A percentile compares a stretch with the other conserved stretches of the same genome.
phyloP scores from a whole-genome alignment of 805 yeast genomes.

The Groenewaldozyma tartarivorans region DNA sequence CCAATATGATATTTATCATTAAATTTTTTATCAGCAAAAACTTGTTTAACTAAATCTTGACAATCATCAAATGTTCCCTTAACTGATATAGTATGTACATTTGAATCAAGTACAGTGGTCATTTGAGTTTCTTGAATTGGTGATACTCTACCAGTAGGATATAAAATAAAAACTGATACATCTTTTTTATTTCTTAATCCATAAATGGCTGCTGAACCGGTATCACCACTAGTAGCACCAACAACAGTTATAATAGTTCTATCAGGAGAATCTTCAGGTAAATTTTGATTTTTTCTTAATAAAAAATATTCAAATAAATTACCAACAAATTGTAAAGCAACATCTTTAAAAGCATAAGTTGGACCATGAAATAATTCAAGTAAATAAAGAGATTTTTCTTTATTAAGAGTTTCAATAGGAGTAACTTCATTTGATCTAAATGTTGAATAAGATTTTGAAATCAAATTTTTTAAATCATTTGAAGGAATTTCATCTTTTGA shows the following conservation, averaged over 20 bases:
- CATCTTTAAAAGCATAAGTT: slow-evolving; percentile 97
- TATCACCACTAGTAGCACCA: slow-evolving; percentile 98
- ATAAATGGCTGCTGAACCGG: slow-evolving; percentile 98
- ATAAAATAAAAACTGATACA: slow-evolving; percentile 91
- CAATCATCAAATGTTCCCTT: slow-evolving; percentile 97
- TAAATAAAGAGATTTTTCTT: slow-evolving; percentile 51
- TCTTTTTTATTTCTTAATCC: slow-evolving; percentile 96
- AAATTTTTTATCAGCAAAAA: slow-evolving; percentile 83
- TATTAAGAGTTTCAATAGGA: slow-evolving; percentile 57
- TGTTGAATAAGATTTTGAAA: slow-evolving; percentile 73
- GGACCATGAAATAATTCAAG: slow-evolving; percentile 98
- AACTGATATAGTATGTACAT: slow-evolving; percentile 91
- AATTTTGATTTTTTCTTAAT: slow-evolving; percentile 55
- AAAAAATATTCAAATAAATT: slow-evolving; percentile 91
- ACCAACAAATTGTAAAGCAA: slow-evolving; percentile 96
- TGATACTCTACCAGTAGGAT: slow-evolving; percentile 95
- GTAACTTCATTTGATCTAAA: slow-evolving; percentile 86
- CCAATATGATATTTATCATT: slow-evolving; percentile 88
- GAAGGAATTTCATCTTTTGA: slow-evolving; percentile 62
- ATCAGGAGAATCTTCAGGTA: slow-evolving; percentile 36
- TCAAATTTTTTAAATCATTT: slow-evolving; percentile 52
- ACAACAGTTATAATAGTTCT: slow-evolving; percentile 87
- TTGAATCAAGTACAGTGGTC: slow-evolving; percentile 90
- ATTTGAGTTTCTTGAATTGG: slow-evolving; percentile 97
- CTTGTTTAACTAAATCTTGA: slow-evolving; percentile 89